These are phyloP conservation scores for Blastobotrys parvus DNA, from an alignment of 805 yeast genomes.

Conservation along the genomic window DNA sequence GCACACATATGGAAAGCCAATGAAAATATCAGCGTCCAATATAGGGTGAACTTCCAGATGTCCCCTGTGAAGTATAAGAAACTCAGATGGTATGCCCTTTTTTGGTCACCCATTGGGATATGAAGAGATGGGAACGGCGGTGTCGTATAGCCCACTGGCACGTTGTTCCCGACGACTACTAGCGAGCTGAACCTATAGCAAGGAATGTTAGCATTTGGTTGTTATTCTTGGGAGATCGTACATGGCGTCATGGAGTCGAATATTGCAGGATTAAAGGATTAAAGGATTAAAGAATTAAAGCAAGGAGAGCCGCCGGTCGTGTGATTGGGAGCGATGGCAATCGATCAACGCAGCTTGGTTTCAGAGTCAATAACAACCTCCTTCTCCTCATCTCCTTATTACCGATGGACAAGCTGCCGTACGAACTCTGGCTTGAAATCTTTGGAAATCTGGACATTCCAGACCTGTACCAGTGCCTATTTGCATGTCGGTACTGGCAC, in stretches of 20 bases:
- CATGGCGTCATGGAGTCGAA: no score
- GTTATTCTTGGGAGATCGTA: no score
- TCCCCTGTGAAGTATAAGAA: slow-evolving; percentile 62
- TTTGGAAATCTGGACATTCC: slow-evolving; percentile 22
- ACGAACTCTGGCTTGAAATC: slow-evolving; percentile 19
- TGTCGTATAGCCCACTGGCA: slow-evolving; percentile 73
- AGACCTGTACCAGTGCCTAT: slow-evolving; percentile 18
- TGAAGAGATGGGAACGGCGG: slow-evolving; percentile 77
- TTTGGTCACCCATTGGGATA: slow-evolving; percentile 49
- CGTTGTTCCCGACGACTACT: slow-evolving; percentile 21
- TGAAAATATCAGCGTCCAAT: slow-evolving; percentile 71
- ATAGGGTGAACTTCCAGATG: slow-evolving; percentile 74
- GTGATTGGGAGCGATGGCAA: no score
- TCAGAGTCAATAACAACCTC: no score
- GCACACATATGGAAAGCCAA: slow-evolving; percentile 54
- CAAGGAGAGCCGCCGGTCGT: no score
- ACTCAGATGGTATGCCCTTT: slow-evolving; percentile 37
- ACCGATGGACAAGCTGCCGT: slow-evolving; percentile 12
- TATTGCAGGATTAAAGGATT: no score
- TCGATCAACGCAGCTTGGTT: no score
- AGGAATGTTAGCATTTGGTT: no score
- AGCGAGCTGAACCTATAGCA: slow-evolving; percentile 7
- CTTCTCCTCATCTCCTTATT: background rate
- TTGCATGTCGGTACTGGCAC: slow-evolving; percentile 15
- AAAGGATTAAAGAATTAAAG: no score